Evolutionary conservation across 2,329 filamentous ascomycete genomes (phyloP).

Genomic region (Penicillium sp.): DNA sequence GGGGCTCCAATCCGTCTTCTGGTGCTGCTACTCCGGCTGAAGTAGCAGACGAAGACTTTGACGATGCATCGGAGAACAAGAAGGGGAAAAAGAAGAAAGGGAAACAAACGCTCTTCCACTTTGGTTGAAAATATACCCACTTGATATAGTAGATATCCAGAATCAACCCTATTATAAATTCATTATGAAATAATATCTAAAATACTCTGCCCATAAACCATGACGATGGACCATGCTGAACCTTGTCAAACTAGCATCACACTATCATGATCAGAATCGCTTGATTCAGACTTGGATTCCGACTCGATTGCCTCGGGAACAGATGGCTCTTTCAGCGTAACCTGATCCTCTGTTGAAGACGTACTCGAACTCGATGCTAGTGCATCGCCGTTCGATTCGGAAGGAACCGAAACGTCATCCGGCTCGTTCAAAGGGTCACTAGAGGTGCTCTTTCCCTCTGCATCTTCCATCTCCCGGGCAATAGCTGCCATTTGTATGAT

Average conservation of each 20-base stretch:
- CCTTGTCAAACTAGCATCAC: background rate
- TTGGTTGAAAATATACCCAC: slow-evolving; percentile 27
- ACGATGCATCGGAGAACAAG: slow-evolving; percentile 27
- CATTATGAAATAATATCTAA: too few species aligned
- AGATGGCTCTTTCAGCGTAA: background rate
- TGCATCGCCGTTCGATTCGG: background rate
- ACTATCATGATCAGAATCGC: background rate
- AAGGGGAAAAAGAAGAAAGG: slow-evolving; percentile 40
- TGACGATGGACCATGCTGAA: background rate
- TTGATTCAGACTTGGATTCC: slow-evolving; percentile 3
- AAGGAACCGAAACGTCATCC: background rate
- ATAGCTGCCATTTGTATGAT: slow-evolving; percentile 63
- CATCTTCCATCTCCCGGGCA: slow-evolving; percentile 38
- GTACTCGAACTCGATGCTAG: too few species aligned
- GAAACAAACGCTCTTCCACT: slow-evolving; percentile 39
- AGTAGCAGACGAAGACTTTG: slow-evolving; percentile 14
- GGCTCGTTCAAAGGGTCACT: slow-evolving; percentile 4
- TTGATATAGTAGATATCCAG: too few species aligned
- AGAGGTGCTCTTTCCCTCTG: slow-evolving; percentile 12
- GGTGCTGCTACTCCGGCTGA: slow-evolving; percentile 21
- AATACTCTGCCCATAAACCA: too few species aligned
- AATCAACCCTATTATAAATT: too few species aligned
- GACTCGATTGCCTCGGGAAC: slow-evolving; percentile 1
- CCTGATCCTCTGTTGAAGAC: background rate
- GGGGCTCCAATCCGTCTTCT: slow-evolving; percentile 28